Evolutionary conservation across 192 early-diverging fungal genomes (phyloP).

Genomic region (Mortierella hygrophila): DNA sequence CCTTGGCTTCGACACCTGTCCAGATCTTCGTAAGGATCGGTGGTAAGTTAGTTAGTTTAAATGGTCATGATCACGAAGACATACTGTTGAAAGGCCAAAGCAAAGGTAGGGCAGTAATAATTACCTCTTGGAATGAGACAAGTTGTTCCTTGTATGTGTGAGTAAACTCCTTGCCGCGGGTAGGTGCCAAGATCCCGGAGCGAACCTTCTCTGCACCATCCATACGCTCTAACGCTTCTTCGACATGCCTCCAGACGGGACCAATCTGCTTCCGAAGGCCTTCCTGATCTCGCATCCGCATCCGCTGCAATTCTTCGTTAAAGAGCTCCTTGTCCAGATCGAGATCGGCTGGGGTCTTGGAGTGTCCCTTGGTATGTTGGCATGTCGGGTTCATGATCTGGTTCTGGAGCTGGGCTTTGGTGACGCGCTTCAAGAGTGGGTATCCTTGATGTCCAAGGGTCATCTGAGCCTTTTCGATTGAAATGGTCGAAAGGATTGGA

Average conservation of each 20-base stretch:
- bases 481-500: conserved; percentile 72
- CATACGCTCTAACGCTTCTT: conserved; percentile 48
- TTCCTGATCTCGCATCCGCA: conserved; percentile 66
- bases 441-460: conserved; percentile 73
- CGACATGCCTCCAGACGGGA: conserved; percentile 74
- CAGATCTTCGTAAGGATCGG: conserved; percentile 20
- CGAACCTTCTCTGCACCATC: conserved; percentile 53
- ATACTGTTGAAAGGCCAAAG: neutral
- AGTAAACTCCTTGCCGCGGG: conserved; percentile 51
- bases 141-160: conserved; percentile 48
- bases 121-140: conserved; percentile 53
- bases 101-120: neutral
- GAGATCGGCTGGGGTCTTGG: conserved; percentile 75
- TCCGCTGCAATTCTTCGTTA: conserved; percentile 72
- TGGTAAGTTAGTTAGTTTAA: neutral
- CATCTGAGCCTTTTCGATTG: conserved; percentile 74
- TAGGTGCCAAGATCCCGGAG: conserved; percentile 41
- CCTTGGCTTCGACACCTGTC: conserved; percentile 33
- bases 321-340: conserved; percentile 77
- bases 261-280: conserved; percentile 71
- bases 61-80: neutral
- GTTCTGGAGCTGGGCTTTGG: conserved; percentile 72
- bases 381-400: conserved; percentile 78
- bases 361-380: conserved; percentile 75
- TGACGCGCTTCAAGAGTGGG: conserved; percentile 76